Evolutionary conservation across 352 stramenopile species (phyloP), one percentile per base, ranked within the genome.

Genomic region (Phytophthora chlamydospora): DNA sequence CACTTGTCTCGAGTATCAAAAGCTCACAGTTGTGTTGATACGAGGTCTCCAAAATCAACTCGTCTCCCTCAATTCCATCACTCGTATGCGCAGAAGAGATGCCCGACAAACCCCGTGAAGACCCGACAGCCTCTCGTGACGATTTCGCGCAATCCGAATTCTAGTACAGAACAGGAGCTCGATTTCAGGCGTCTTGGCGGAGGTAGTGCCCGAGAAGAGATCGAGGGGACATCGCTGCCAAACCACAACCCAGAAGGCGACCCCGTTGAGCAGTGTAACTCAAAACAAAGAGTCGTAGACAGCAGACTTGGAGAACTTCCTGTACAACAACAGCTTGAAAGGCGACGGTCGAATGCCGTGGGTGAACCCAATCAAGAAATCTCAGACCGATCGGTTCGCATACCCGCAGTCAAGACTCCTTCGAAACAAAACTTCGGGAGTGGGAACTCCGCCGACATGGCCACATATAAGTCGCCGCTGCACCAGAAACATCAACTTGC

Each of bases 1-100:
- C 85, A 93, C 38, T 62, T 93, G 9, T 79, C 76, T 32, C 77
- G 83, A 29, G 71, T 93, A 13, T 89, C 77, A 21, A 90, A 88
- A 56, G 80, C 69, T 24, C 80, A 91, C 21, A 91, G 80, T 44
- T 91, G 72, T 43, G 75, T 93, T 7, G 85, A 92, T 49, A 92
- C 80, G 12, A 72, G 47, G 38, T 86, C 83, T 21, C 78, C 83
- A 0, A 91, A 89, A 68, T 75, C 78, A 6, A 73, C 64, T 7
- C 58, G 78, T 8, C 52, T 88, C 6, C 69, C 76, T 3, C 68
- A 86, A 54, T 84, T 83, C 35, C 71, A 89, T 27, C 75, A 83
- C 36, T 17, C 49, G 13, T 32, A 40, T 24, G 14, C 40, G 11
- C 62, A 75, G 14, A 88, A 89, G 42, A 65, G 73, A 54, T 78